Base-by-base conservation (phyloP, 73 alveolate species). In the Paramecium primaurelia region DNA sequence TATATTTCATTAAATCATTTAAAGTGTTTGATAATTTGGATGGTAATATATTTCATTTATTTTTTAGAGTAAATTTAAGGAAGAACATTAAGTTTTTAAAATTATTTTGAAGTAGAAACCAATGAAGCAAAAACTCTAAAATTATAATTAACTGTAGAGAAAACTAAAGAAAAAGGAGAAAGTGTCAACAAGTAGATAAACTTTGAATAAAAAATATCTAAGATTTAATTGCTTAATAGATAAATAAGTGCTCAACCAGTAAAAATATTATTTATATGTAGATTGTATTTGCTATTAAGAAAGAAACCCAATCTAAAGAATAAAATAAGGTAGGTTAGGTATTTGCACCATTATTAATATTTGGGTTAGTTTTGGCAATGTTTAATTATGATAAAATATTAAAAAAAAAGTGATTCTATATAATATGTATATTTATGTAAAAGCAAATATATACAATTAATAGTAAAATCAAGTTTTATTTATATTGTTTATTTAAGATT, bases 321-420 rank as follows among this genome's bases (percentile, higher is more conserved):
- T 45, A 80, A 10, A 80, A 45, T 44, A 80, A 80, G 16, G 77
- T 80, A 28, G 71, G 58, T 22, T 80, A 40, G 28, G 91, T 80
- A 10, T 8, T 80, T 45, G 73, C 91, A 8, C 91, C 91, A 14
- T 47, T 80, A 80, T 11, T 80, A 10, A 80, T 80, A 6, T 80
- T 80, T 80, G 75, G 71, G 6, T 42, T 80, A 25, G 91, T 80
- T 25, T 32, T 80, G 32, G 47, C 49, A 3, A 80, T 80, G 44
- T 42, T 80, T 80, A 80, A 80, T 80, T 80, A 45, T 25, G 91
- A 80, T 47, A 80, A 80, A 47, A 26, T 80, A 42, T 80, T 45
- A 80, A 80, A 80, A 47, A 80, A 47, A 49, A 80, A 42, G 91
- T 73, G 87, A 73, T 73, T 36, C 47, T 64, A 64, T 32, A 64